Evolutionary conservation across 306 rosid genomes (phyloP).

Genomic region (Prunus dulcis): DNA sequence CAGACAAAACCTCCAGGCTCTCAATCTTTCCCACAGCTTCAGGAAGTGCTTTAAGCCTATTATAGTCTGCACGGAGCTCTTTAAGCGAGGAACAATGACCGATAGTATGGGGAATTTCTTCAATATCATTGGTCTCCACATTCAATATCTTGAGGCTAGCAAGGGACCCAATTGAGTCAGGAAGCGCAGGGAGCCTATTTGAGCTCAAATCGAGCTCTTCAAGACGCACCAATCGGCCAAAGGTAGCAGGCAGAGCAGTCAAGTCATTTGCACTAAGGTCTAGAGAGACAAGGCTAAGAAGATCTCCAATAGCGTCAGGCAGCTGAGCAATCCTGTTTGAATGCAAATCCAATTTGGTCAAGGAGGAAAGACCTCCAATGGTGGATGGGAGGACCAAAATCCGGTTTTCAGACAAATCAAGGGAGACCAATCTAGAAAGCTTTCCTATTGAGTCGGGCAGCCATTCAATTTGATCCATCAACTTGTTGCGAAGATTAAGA

Average conservation of each 20-base stretch:
- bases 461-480: conserved; percentile 83
- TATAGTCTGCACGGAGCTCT: conserved; percentile 75
- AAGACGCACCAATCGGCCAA: conserved; percentile 61
- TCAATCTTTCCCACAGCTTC: conserved; percentile 86
- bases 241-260: conserved; percentile 54
- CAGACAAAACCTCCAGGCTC: conserved; percentile 67
- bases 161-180: conserved; percentile 68
- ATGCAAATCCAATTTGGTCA: conserved; percentile 72
- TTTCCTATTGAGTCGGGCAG: conserved; percentile 84
- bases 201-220: conserved; percentile 85
- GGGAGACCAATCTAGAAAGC: conserved; percentile 62
- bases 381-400: conserved; percentile 60
- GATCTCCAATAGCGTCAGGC: conserved; percentile 65
- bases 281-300: conserved; percentile 51
- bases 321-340: conserved; percentile 59
- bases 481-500: conserved; percentile 57
- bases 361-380: conserved; percentile 70
- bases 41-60: conserved; percentile 78
- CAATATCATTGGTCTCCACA: conserved; percentile 80
- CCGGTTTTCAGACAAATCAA: conserved; percentile 81
- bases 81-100: conserved; percentile 67
- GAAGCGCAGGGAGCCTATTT: conserved; percentile 57
- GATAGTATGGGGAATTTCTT: conserved; percentile 73
- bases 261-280: conserved; percentile 70
- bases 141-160: conserved; percentile 56